A percentile compares a stretch with the other conserved stretches of the same genome.
Conservation (phyloP, 441 rosid genomes). For the Melastoma candidum region DNA sequence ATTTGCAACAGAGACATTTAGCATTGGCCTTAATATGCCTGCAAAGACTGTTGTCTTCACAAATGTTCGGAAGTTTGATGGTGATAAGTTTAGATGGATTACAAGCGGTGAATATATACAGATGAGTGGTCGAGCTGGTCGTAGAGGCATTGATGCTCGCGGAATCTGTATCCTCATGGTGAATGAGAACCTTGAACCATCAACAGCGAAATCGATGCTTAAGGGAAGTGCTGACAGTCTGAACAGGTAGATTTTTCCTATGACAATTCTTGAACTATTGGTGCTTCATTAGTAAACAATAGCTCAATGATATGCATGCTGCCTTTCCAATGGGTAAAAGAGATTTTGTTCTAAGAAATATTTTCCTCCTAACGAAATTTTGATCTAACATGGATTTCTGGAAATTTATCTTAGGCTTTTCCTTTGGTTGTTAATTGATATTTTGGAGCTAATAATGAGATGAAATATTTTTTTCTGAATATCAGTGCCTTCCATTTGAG, state of each 20-base stretch:
- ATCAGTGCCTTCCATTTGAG: constrained; percentile 94
- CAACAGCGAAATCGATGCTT: constrained; percentile 90
- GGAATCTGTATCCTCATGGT: constrained; percentile 96
- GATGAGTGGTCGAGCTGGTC: constrained; percentile 99
- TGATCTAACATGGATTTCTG: no score
- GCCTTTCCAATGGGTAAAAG: no score
- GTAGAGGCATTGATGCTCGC: constrained; percentile 95
- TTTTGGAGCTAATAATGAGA: neutral
- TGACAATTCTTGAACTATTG: no score
- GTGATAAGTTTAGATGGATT: constrained; percentile 97
- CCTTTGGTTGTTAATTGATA: neutral
- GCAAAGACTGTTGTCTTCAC: constrained; percentile 98
- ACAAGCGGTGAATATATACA: constrained; percentile 97
- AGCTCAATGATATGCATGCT: no score
- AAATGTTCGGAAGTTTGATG: constrained; percentile 97
- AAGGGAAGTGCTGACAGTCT: constrained; percentile 95
- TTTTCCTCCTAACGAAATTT: no score
- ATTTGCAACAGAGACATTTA: constrained; percentile 99
- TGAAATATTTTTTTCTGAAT: constrained; percentile 1
- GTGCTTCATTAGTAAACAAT: no score
- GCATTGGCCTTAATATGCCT: constrained; percentile 98
- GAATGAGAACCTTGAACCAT: constrained; percentile 94
- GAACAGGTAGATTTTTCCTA: constrained; percentile 47
- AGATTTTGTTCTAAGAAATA: no score
- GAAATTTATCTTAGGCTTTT: neutral